phyloP scores from a whole-genome alignment of 331 rosid genomes.

The Rosa hybrid region DNA sequence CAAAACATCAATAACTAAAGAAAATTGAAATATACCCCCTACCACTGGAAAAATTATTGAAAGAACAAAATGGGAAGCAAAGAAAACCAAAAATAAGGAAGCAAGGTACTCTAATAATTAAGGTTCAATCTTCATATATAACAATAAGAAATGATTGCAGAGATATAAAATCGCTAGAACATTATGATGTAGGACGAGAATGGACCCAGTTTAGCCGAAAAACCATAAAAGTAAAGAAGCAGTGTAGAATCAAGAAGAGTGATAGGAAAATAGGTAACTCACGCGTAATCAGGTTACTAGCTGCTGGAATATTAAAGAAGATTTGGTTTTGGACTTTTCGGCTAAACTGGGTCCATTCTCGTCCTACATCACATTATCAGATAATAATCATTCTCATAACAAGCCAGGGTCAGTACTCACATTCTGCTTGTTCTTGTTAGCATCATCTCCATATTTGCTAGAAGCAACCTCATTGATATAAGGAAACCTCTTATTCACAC shows the following conservation, averaged over 20 bases:
- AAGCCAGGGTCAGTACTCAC: conserved; percentile 45
- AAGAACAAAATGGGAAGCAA: neutral
- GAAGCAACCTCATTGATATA: conserved; percentile 55
- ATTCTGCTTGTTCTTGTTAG: conserved; percentile 61
- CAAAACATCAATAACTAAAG: neutral
- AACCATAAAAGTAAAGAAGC: no score
- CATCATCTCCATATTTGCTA: conserved; percentile 53
- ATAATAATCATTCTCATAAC: conserved; percentile 38
- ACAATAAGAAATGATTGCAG: neutral
- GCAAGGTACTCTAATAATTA: neutral
- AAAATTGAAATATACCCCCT: neutral
- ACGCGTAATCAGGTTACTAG: no score
- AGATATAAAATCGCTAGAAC: conserved; percentile 3
- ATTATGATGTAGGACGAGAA: no score
- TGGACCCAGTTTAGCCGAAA: no score
- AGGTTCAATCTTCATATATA: neutral
- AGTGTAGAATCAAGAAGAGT: no score
- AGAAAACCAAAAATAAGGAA: neutral
- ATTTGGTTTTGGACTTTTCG: no score
- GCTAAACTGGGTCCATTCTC: no score
- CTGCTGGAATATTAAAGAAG: no score
- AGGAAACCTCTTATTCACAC: conserved; percentile 69
- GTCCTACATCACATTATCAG: no score
- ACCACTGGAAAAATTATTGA: neutral
- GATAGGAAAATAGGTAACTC: no score